phyloP scores from a whole-genome alignment of 2,329 filamentous ascomycete genomes.

The Arthrobotrys iridis region DNA sequence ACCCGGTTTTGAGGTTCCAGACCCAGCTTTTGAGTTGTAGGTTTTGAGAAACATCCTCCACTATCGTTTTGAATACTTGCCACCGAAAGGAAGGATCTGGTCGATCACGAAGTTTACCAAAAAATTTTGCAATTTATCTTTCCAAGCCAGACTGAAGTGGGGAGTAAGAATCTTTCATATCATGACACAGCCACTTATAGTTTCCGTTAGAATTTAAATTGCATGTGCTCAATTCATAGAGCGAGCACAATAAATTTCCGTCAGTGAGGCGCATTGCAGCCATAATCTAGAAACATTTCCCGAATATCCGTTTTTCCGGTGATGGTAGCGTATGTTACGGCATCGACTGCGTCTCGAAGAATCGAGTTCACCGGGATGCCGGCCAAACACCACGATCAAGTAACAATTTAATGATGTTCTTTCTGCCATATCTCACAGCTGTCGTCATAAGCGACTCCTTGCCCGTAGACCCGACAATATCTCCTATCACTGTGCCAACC shows the following conservation, averaged over 20 bases:
- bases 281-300: neutral
- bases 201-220: no score
- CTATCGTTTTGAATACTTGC: no score
- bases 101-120: no score
- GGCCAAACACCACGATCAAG: constrained; percentile 3
- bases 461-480: neutral
- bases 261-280: neutral
- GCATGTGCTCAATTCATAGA: no score
- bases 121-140: no score
- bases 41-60: neutral
- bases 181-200: no score
- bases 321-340: neutral
- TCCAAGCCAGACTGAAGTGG: no score
- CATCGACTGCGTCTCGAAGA: neutral
- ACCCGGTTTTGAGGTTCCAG: constrained; percentile 14
- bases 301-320: constrained; percentile 8
- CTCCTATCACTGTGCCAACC: neutral
- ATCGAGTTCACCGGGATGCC: neutral
- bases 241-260: no score
- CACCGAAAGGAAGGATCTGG: no score
- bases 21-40: neutral
- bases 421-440: constrained; percentile 9
- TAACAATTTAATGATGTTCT: neutral
- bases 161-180: no score
- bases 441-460: constrained; percentile 2